Conservation (phyloP, 345 rosid species). For the Arabidopsis thaliana region DNA sequence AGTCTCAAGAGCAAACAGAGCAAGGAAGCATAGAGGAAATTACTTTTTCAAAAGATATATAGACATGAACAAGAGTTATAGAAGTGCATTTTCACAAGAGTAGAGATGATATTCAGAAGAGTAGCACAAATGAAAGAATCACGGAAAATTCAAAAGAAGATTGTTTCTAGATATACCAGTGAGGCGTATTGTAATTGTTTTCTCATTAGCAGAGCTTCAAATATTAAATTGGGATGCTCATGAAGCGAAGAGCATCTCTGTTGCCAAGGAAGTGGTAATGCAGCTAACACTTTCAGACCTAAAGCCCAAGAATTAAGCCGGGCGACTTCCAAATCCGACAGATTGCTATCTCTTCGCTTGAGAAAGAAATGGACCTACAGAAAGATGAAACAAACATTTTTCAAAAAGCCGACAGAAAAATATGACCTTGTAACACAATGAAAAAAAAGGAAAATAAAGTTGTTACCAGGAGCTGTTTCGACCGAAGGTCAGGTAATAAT, state of each 20-base stretch:
- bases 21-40: constrained; percentile 16
- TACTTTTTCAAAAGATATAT: constrained; percentile 1
- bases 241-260: constrained; percentile 97
- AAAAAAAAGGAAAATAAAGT: constrained; percentile 8
- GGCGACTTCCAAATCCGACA: constrained; percentile 74
- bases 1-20: constrained; percentile 13
- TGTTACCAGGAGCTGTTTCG: constrained; percentile 93
- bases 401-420: background rate
- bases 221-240: constrained; percentile 90
- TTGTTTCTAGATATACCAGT: constrained; percentile 56
- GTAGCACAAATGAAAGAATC: constrained; percentile 5
- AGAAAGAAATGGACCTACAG: constrained; percentile 92
- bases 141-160: constrained; percentile 9
- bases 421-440: constrained; percentile 9
- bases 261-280: constrained; percentile 98
- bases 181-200: constrained; percentile 91
- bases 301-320: constrained; percentile 99
- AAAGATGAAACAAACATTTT: constrained; percentile 44
- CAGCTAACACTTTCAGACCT: constrained; percentile 94
- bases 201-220: constrained; percentile 97
- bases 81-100: constrained; percentile 21
- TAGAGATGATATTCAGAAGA: constrained; percentile 24
- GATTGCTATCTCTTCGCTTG: constrained; percentile 86
- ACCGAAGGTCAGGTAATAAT: constrained; percentile 87
- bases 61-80: constrained; percentile 17